These are phyloP conservation scores for Wolfiporia cocos DNA, from an alignment of 1,284 basidiomycete species.

Conservation along the genomic window DNA sequence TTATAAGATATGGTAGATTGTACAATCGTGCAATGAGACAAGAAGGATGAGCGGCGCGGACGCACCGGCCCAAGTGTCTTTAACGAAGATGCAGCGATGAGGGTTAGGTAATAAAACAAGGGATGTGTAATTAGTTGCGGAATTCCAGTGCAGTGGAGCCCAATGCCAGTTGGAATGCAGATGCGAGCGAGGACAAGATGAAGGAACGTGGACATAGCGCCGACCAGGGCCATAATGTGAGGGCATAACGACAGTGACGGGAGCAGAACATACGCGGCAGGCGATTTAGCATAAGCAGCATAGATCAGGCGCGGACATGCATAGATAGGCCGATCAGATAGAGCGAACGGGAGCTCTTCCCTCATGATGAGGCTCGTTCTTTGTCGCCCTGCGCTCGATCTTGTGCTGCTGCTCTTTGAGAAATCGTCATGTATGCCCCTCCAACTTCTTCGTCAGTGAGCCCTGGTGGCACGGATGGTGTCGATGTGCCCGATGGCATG, in stretches of 20 bases:
- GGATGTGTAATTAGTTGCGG: conserved; percentile 12
- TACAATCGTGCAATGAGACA: conserved; percentile 20
- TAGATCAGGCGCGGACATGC: conserved; percentile 17
- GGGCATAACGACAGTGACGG: too few relatives aligned
- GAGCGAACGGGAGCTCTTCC: conserved; percentile 5
- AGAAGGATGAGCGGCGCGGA: conserved; percentile 9
- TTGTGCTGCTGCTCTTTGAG: conserved; percentile 50
- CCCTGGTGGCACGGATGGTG: conserved; percentile 64
- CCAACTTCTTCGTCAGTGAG: conserved; percentile 63
- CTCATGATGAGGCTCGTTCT: conserved; percentile 11
- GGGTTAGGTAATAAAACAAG: conserved; percentile 10
- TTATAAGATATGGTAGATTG: conserved; percentile 21
- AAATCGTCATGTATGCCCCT: conserved; percentile 81
- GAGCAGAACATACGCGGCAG: neutral
- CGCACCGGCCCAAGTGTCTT: conserved; percentile 7
- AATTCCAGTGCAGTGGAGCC: conserved; percentile 11
- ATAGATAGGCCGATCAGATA: conserved; percentile 11
- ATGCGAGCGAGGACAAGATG: conserved; percentile 13
- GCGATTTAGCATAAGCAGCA: conserved; percentile 19
- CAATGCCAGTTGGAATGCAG: conserved; percentile 8
- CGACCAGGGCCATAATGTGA: conserved; percentile 17
- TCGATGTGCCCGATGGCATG: conserved; percentile 19
- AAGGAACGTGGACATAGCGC: conserved; percentile 10
- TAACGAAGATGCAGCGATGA: conserved; percentile 13
- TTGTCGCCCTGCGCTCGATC: conserved; percentile 14